A percentile compares a stretch with the other conserved stretches of the same genome.
phyloP scores from a whole-genome alignment of 169 alveolate species.

The Perkinsus marinus region DNA sequence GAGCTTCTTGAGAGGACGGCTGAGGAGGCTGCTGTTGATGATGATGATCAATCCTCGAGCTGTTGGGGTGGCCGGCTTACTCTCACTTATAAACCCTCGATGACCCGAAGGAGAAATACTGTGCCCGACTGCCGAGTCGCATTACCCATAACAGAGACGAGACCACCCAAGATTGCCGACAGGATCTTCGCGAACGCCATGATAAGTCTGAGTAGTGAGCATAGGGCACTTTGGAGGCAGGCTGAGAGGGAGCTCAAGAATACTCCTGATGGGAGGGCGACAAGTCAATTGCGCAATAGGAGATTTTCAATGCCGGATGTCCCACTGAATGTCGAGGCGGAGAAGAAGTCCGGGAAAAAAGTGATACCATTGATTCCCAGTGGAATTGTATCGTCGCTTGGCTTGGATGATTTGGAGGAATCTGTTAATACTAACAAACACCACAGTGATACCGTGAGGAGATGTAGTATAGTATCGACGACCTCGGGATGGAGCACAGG shows the following conservation, averaged over 20 bases:
- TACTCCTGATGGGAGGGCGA: neutral
- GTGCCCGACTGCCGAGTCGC: neutral
- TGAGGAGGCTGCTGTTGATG: neutral
- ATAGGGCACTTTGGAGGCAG: neutral
- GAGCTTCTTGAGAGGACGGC: neutral
- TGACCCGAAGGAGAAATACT: neutral
- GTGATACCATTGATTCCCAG: neutral
- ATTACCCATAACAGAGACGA: neutral
- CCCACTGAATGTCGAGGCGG: neutral
- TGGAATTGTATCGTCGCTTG: neutral
- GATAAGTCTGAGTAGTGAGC: neutral
- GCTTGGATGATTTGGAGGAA: neutral
- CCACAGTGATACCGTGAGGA: neutral
- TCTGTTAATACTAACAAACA: too few relatives aligned
- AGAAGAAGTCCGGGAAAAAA: neutral
- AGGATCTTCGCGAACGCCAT: neutral
- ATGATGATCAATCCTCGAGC: neutral
- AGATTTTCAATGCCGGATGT: neutral
- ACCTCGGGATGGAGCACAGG: neutral
- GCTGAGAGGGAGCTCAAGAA: neutral
- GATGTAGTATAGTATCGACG: neutral
- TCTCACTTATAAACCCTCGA: neutral
- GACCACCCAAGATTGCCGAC: neutral
- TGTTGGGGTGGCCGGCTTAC: neutral
- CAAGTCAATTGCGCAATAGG: neutral